These are phyloP conservation scores for Podila epigama DNA, from an alignment of 192 early-diverging fungal species.

Conservation along the genomic window DNA sequence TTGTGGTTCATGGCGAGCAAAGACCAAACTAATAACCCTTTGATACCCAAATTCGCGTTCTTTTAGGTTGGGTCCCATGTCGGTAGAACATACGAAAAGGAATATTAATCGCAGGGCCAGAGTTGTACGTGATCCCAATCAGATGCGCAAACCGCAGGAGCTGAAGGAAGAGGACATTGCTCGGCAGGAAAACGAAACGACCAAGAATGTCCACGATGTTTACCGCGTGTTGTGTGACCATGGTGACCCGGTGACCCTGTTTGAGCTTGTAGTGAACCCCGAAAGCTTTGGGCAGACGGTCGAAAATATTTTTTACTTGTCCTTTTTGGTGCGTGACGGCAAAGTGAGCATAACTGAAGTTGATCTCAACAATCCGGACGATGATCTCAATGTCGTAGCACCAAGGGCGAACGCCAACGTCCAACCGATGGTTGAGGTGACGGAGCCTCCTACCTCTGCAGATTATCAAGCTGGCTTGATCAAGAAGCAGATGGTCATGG, in stretches of 20 bases:
- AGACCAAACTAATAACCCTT: constrained; percentile 5
- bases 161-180: constrained; percentile 73
- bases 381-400: constrained; percentile 20
- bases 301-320: constrained; percentile 97
- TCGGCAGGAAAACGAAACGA: constrained; percentile 87
- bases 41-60: constrained; percentile 2
- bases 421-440: constrained; percentile 56
- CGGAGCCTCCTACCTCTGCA: constrained; percentile 72
- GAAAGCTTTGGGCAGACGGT: constrained; percentile 91
- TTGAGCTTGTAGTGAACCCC: constrained; percentile 91
- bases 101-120: constrained; percentile 21
- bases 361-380: constrained; percentile 61
- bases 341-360: constrained; percentile 75
- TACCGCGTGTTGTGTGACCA: constrained; percentile 65
- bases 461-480: constrained; percentile 69
- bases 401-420: constrained; percentile 20
- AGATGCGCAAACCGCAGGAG: constrained; percentile 56
- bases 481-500: constrained; percentile 84
- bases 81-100: constrained; percentile 64
- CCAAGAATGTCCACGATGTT: constrained; percentile 78
- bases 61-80: constrained; percentile 72
- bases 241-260: constrained; percentile 68
- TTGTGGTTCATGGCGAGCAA: neutral
- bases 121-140: constrained; percentile 52
- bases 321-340: constrained; percentile 93